Evolutionary conservation across 2,329 filamentous ascomycete species (phyloP), one percentile per base, ranked within the genome.

Genomic region (Chaetomiaceae sp.): DNA sequence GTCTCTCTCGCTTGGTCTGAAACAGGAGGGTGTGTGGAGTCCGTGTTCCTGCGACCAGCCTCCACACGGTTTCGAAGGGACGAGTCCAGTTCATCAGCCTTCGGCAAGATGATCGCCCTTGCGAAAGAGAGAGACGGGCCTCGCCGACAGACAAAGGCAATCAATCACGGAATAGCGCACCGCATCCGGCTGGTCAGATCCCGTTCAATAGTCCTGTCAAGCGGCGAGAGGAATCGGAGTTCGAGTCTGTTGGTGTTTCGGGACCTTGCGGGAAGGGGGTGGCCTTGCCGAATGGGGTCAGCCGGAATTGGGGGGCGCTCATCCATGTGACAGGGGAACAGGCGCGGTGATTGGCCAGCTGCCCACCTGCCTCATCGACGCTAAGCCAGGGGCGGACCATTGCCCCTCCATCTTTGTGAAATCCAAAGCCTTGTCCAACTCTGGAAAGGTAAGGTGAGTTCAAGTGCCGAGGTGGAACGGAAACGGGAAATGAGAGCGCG

Each of bases 241-340:
- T n/a, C n/a, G n/a, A n/a, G n/a, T n/a, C n/a, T n/a, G n/a, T n/a
- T 44, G 31, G 31, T 57, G 57, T 59, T 59, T 55, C 57, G 52
- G 52, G 46, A 38, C 52, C 52, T 44, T 45, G 46, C 14, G 29
- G 46, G 36, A 51, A 45, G 47, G 53, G 31, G 47, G 43, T 36
- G 37, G 47, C 25, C 47, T n/a, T 57, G 48, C 48, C 47, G 45
- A 42, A 47, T 52, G 48, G 48, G 34, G 44, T 49, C 34, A 46
- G 27, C 45, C n/a, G 40, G 39, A 44, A 27, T 31, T 9, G 17
- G 39, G 50, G 25, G 38, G 17, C 20, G 17, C 12, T 25, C 40
- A 37, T 34, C 46, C 51, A 59, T 45, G 49, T 39, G 51, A 53
- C 55, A 55, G 43, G 55, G 46, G 43, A 49, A 19, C 6, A 27